A percentile compares a stretch with the other conserved stretches of the same genome.
Conservation (phyloP, 1,284 basidiomycete genomes). For the Chondrostereum purpureum region DNA sequence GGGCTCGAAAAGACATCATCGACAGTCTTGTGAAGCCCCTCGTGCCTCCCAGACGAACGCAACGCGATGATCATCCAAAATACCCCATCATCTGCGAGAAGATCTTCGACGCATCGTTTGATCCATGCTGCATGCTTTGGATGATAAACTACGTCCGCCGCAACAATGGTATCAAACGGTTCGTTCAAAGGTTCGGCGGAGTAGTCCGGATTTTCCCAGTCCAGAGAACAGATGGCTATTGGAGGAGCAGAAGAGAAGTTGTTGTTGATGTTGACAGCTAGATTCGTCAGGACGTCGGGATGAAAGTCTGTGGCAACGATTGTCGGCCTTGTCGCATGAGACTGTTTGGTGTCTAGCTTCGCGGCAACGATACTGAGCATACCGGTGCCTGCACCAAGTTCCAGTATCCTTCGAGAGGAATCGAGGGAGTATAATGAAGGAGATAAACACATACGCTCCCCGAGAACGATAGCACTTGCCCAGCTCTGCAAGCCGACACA, state of each 20-base stretch:
- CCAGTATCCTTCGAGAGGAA: constrained; percentile 41
- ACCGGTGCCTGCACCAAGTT: constrained; percentile 86
- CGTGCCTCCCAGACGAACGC: constrained; percentile 62
- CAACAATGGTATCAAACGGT: constrained; percentile 51
- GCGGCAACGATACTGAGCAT: constrained; percentile 69
- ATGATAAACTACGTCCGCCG: constrained; percentile 72
- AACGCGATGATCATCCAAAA: constrained; percentile 73
- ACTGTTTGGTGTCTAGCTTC: constrained; percentile 39
- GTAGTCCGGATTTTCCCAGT: constrained; percentile 59
- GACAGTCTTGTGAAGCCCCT: constrained; percentile 52
- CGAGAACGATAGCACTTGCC: constrained; percentile 77
- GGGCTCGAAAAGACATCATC: constrained; percentile 44
- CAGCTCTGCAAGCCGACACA: constrained; percentile 85
- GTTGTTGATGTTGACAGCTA: constrained; percentile 52
- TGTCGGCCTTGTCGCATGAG: constrained; percentile 8
- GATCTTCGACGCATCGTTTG: constrained; percentile 44
- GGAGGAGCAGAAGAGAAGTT: constrained; percentile 33
- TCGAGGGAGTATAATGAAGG: constrained; percentile 39
- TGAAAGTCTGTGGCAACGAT: constrained; percentile 81
- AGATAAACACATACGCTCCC: constrained; percentile 56
- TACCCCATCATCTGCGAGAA: constrained; percentile 41
- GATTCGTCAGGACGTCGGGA: constrained; percentile 69
- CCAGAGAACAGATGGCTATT: constrained; percentile 47
- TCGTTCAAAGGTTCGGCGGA: constrained; percentile 27
- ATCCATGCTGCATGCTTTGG: constrained; percentile 64